Conservation (phyloP, 1,139 yeast genomes). For the Zhuliangozyma parablackwelliae region DNA sequence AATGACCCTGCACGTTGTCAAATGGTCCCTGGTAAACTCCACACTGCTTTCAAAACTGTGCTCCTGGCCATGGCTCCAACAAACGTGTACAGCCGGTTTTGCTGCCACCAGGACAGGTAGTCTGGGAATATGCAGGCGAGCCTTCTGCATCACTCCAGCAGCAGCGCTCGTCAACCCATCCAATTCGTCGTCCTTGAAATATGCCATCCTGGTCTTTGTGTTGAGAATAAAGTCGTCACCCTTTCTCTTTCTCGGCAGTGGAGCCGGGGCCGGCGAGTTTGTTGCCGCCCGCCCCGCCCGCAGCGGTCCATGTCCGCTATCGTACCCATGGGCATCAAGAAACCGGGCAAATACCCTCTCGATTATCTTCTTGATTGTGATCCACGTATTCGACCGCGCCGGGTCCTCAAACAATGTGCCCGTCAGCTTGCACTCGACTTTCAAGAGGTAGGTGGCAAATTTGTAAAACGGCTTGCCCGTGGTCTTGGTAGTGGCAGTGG, state of each 20-base stretch:
- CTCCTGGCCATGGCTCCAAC: constrained; percentile 1
- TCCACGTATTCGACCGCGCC: constrained; percentile 18
- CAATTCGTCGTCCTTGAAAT: constrained; percentile 5
- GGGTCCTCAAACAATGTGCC: constrained; percentile 44
- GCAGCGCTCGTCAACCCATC: constrained; percentile 4
- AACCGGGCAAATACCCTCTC: constrained; percentile 23
- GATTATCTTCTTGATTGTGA: constrained; percentile 25
- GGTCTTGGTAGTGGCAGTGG: constrained; percentile 3
- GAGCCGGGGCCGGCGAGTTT: constrained; percentile 6
- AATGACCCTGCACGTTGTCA: constrained; percentile 16
- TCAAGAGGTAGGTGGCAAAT: constrained; percentile 37
- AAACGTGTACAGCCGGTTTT: not conserved
- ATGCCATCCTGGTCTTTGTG: constrained; percentile 7
- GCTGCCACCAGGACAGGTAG: not conserved
- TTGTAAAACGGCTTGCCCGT: constrained; percentile 7
- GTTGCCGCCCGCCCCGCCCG: constrained; percentile 1
- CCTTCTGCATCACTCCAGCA: too few relatives aligned
- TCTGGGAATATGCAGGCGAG: not conserved
- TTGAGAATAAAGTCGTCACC: constrained; percentile 5
- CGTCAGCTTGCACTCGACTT: constrained; percentile 23
- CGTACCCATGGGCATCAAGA: constrained; percentile 19
- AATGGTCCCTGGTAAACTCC: constrained; percentile 7
- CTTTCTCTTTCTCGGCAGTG: constrained; percentile 2
- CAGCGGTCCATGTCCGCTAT: not conserved
- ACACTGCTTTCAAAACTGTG: constrained; percentile 1